Conservation (phyloP, 169 alveolate species). For the Plasmodium coatneyi region DNA sequence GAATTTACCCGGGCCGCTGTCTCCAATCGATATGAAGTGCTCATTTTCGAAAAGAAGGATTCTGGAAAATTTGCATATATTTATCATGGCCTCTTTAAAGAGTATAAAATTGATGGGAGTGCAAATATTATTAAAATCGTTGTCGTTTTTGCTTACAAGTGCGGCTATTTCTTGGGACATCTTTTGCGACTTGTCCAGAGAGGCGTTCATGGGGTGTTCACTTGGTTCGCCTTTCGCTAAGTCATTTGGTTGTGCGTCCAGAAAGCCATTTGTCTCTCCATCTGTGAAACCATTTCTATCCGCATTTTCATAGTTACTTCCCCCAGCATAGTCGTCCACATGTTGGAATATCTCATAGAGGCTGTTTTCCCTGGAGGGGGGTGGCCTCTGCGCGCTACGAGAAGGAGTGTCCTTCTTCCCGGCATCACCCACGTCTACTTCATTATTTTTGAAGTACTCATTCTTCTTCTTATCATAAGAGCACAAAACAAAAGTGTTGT, state of each 20-base stretch:
- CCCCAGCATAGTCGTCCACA: background rate
- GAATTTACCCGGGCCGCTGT: conserved; percentile 53
- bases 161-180: conserved; percentile 54
- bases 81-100: conserved; percentile 72
- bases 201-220: conserved; percentile 11
- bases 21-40: conserved; percentile 76
- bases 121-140: conserved; percentile 36
- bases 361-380: background rate
- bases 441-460: conserved; percentile 23
- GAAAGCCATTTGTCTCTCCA: background rate
- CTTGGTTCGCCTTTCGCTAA: background rate
- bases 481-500: conserved; percentile 61
- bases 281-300: background rate
- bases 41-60: conserved; percentile 74
- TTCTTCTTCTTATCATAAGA: conserved; percentile 55
- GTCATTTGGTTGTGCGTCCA: background rate
- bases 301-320: background rate
- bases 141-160: conserved; percentile 61
- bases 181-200: conserved; percentile 27
- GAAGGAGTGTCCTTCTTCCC: background rate
- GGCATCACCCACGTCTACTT: background rate
- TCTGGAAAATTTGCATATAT: conserved; percentile 72
- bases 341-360: conserved; percentile 1
- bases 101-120: conserved; percentile 69
- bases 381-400: background rate